A percentile compares a stretch with the other conserved stretches of the same genome.
These are phyloP conservation scores for Pleomassaria siparia DNA, from an alignment of 2,329 filamentous ascomycete species.

Conservation along the genomic window DNA sequence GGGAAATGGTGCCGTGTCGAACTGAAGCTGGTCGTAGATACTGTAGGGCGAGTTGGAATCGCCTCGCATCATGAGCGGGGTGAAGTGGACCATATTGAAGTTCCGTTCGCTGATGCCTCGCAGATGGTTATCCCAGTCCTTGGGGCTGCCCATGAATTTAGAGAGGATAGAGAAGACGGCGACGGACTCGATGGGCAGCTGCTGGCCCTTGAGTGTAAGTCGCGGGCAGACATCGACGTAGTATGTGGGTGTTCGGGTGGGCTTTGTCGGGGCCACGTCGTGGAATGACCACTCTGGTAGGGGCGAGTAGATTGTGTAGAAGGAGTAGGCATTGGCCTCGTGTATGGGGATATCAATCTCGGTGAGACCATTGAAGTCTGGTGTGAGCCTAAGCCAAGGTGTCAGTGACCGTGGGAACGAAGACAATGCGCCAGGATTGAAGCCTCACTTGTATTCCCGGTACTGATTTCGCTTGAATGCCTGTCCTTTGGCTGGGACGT, in stretches of 20 bases:
- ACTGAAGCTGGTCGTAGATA: conserved; percentile 86
- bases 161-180: conserved; percentile 93
- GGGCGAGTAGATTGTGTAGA: conserved; percentile 89
- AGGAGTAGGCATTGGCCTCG: conserved; percentile 84
- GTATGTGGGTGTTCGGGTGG: conserved; percentile 73
- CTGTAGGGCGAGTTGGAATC: conserved; percentile 96
- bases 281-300: conserved; percentile 75
- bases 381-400: conserved; percentile 65
- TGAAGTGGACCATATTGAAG: conserved; percentile 99
- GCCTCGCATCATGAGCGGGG: conserved; percentile 85
- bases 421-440: neutral
- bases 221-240: conserved; percentile 93
- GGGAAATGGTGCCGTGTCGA: conserved; percentile 81
- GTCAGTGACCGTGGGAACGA: conserved; percentile 14
- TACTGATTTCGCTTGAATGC: conserved; percentile 79
- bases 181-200: conserved; percentile 80
- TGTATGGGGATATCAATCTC: conserved; percentile 87
- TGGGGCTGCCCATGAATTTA: conserved; percentile 94
- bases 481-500: conserved; percentile 77
- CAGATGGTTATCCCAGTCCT: conserved; percentile 87
- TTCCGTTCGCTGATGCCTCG: conserved; percentile 84
- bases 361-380: conserved; percentile 90
- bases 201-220: conserved; percentile 70
- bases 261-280: conserved; percentile 52
- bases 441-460: conserved; percentile 80